Base-by-base conservation (phyloP, 495 filamentous ascomycete species). In the Sordaria brevicollis region DNA sequence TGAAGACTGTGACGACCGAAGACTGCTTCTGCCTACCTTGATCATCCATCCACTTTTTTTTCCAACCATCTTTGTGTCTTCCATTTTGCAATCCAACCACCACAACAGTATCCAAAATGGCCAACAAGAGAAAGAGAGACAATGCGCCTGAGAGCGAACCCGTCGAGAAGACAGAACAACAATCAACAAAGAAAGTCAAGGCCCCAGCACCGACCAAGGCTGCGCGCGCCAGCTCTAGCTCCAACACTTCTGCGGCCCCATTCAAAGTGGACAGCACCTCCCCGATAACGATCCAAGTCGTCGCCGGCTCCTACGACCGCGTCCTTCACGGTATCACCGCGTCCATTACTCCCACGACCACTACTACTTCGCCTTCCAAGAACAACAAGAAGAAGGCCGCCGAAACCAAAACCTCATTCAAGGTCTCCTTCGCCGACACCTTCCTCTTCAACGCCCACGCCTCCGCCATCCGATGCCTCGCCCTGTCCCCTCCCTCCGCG, bases 391-490 rank as follows among this genome's bases (percentile, higher is more conserved):
- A 69, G 67, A n/a, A 37, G 19, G 49, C 70, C 65, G 7, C 67
- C 35, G 33, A 62, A 62, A 31, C 41, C 35, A 10, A 35, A 5
- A 37, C 37, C n/a, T 66, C 37, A 79, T n/a, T 34, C 69, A 67
- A 81, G 11, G 84, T 90, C 73, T 81, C 89, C 75, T 98, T 97
- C 77, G 85, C 91, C 70, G 95, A 99, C 80, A 94, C 91, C 7
- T 99, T 99, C 82, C 87, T 99, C 68, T 97, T 99, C 85, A 90
- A 92, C 78, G 93, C 96, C 31, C 95, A 99, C 82, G 84, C 87
- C 65, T 94, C 93, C 33, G 87, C 96, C 35, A 93, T 99, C 78
- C 90, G 93, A 74, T 94, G 92, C 75, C 85, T 99, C 33, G 92
- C 94, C 17, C 79, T 99, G 72, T 97, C 93, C 0, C 92, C 94